Conservation (phyloP, 192 early-diverging fungal genomes). For the Allomyces macrogynus region DNA sequence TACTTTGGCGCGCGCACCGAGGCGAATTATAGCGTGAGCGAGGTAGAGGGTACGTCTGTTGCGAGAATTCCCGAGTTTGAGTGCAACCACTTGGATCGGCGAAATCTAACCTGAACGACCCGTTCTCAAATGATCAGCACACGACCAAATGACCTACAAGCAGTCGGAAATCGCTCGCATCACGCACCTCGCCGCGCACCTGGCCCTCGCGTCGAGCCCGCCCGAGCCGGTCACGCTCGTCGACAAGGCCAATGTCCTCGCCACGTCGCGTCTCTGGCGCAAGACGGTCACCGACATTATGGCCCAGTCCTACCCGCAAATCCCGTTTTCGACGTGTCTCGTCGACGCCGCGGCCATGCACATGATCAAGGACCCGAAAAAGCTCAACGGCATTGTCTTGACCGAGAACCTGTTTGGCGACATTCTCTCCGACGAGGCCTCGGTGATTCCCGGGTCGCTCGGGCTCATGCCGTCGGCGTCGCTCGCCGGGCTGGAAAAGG, state of each 20-base stretch:
- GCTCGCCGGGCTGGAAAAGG: slow-evolving; percentile 66
- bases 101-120: not conserved
- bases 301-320: slow-evolving; percentile 66
- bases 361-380: slow-evolving; percentile 75
- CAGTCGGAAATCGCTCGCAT: slow-evolving; percentile 80
- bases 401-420: slow-evolving; percentile 99
- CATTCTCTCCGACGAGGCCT: slow-evolving; percentile 87
- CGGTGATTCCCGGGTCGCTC: slow-evolving; percentile 82
- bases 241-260: slow-evolving; percentile 97
- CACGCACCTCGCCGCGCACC: slow-evolving; percentile 74
- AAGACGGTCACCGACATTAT: slow-evolving; percentile 77
- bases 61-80: no score
- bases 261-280: slow-evolving; percentile 93
- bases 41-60: no score
- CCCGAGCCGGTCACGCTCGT: slow-evolving; percentile 79
- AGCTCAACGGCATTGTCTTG: slow-evolving; percentile 82
- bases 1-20: slow-evolving; percentile 92
- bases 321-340: slow-evolving; percentile 73
- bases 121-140: slow-evolving; percentile 28
- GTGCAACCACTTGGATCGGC: no score
- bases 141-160: slow-evolving; percentile 87
- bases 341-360: slow-evolving; percentile 96
- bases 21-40: slow-evolving; percentile 13
- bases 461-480: slow-evolving; percentile 84
- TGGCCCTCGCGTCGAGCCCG: slow-evolving; percentile 60